phyloP scores from a whole-genome alignment of 2,329 filamentous ascomycete genomes.

The Lachnellula subtilissima region DNA sequence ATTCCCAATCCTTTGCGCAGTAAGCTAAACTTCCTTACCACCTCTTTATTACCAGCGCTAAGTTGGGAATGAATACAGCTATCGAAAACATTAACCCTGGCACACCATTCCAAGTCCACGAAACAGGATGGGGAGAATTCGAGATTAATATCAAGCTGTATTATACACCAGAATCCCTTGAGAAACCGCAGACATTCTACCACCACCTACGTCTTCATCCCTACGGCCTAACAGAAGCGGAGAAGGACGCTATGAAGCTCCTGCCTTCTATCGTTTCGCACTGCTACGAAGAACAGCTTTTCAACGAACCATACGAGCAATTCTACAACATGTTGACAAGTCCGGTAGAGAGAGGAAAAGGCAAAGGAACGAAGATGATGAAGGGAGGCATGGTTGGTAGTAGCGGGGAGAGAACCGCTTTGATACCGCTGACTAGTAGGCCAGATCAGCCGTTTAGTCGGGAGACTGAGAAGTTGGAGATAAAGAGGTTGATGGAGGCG shows the following conservation, averaged over 20 bases:
- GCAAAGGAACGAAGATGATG: slow-evolving; percentile 48
- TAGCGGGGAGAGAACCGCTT: slow-evolving; percentile 62
- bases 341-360: slow-evolving; percentile 50
- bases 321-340: slow-evolving; percentile 85
- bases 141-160: slow-evolving; percentile 93
- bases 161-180: slow-evolving; percentile 79
- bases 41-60: neutral
- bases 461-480: slow-evolving; percentile 62
- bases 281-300: slow-evolving; percentile 89
- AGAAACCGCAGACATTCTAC: slow-evolving; percentile 95
- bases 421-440: slow-evolving; percentile 64
- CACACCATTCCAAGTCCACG: slow-evolving; percentile 75
- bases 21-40: slow-evolving; percentile 33
- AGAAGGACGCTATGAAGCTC: slow-evolving; percentile 53
- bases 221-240: slow-evolving; percentile 76
- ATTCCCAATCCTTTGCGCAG: slow-evolving; percentile 87
- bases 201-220: slow-evolving; percentile 89
- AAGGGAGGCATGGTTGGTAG: slow-evolving; percentile 32
- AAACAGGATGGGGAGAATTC: slow-evolving; percentile 98
- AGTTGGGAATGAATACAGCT: slow-evolving; percentile 36
- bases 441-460: slow-evolving; percentile 69
- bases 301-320: slow-evolving; percentile 92
- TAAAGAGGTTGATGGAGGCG: slow-evolving; percentile 58
- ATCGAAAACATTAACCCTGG: slow-evolving; percentile 62
- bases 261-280: slow-evolving; percentile 67